Evolutionary conservation across 2,329 filamentous ascomycete genomes (phyloP).

Genomic region (Davidsoniella australis): DNA sequence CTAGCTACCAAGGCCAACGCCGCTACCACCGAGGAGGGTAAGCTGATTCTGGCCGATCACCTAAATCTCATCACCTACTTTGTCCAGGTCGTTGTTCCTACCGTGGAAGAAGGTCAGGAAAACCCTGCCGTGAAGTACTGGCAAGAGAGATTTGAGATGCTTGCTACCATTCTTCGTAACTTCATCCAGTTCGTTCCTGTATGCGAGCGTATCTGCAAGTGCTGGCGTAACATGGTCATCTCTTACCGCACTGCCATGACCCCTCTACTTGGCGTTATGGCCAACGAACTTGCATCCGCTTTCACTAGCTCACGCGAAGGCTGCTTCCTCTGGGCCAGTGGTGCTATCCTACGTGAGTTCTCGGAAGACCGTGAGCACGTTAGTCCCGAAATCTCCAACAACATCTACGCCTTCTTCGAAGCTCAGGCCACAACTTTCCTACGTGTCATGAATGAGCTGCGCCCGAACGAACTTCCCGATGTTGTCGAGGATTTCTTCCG

Average conservation of each 20-base stretch:
- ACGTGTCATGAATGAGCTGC: conserved; percentile 70
- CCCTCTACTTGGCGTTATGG: conserved; percentile 68
- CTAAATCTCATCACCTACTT: conserved; percentile 86
- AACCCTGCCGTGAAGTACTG: conserved; percentile 94
- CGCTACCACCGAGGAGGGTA: conserved; percentile 66
- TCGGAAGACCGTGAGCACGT: conserved; percentile 79
- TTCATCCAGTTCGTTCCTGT: conserved; percentile 79
- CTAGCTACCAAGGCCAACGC: conserved; percentile 76
- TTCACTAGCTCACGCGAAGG: conserved; percentile 79
- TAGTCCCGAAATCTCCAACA: conserved; percentile 61
- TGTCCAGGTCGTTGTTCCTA: conserved; percentile 59
- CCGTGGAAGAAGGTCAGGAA: conserved; percentile 51
- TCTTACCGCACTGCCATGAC: conserved; percentile 83
- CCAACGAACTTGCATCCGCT: conserved; percentile 71
- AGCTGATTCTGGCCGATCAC: conserved; percentile 79
- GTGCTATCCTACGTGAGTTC: conserved; percentile 87
- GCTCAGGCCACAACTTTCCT: conserved; percentile 82
- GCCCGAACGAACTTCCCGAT: conserved; percentile 54
- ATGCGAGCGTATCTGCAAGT: conserved; percentile 81
- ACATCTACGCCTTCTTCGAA: conserved; percentile 90
- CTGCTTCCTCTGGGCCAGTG: conserved; percentile 97
- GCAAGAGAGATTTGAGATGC: conserved; percentile 77
- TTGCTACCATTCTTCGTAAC: conserved; percentile 72
- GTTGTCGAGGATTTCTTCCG: conserved; percentile 97
- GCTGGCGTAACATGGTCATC: conserved; percentile 93